Base-by-base conservation (phyloP, 129 eudicot species). In the Gnaphalium uliginosum region DNA sequence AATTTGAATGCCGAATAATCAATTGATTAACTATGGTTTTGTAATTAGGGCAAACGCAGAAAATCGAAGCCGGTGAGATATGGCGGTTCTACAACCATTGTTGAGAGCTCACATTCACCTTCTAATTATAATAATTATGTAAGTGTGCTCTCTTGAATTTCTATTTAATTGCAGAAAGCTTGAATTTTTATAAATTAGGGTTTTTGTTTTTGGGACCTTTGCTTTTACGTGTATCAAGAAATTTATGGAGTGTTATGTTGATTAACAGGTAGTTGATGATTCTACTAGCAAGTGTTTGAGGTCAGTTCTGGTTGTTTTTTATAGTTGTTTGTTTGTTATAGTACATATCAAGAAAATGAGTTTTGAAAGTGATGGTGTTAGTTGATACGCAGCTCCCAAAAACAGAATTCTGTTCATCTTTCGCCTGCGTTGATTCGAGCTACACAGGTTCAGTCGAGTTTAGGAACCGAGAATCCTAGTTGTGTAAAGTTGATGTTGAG, bases 371-470 rank as follows among this genome's bases (percentile, higher is more conserved):
- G 60, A 72, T 26, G 37, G 27, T 43, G 9, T 37, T 72, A 37
- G 22, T 54, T 39, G 39, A 66, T 37, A 39, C 66, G 43, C 69
- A 79, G 83, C 60, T 73, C 65, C 13, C 26, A 27, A 23, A 71
- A 74, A 66, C 79, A 71, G 37, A 85, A 69, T 65, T 77, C 88
- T 66, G 15, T 41, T 58, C 7, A 77, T 30, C 26, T 10, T 37
- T 59, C 94, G 8, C 86, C 86, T 29, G 82, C 92, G 8, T 48
- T 87, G 72, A 80, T 89, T 79, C 88, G 85, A 59, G 97, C 97
- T 1, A 86, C 74, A 73, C 86, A 88, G 80, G 17, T 91, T 30
- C 88, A 66, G 57, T 74, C 74, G 22, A 81, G 96, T 68, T 60
- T 92, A 68, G 86, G 87, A 74, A 23, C 73, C 61, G 84, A 90